Base-by-base conservation (phyloP, 2,329 filamentous ascomycete species). In the Claviceps citrina region DNA sequence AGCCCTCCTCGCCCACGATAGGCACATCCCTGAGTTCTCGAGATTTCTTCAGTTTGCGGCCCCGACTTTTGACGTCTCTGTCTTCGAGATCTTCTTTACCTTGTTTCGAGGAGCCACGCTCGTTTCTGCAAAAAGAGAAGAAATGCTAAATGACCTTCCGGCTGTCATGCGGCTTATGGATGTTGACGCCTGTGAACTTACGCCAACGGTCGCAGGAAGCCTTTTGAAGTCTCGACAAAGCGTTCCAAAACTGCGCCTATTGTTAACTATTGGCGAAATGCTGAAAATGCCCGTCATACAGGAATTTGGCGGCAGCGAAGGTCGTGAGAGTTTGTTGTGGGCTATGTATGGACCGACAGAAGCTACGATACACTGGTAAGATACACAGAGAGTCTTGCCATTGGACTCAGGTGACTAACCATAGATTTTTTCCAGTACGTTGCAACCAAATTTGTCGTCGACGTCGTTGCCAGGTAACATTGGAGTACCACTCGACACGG, bases 341-440 rank as follows among this genome's bases (percentile, higher is more conserved):
- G 87, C 79, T 26, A 93, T 94, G 85, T 95, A 95, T 54, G 87
- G 87, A 0, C 87, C 87, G 1, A 95, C 87, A 0, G 87, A 95
- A 61, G 84, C 84, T 7, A 77, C 86, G 0, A 93, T 95, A 42
- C 87, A 95, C 55, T 95, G 73, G 69, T 71, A 52, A 58, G 62
- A 39, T 18, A 7, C 25, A 16, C 25, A n/a, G 13, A 10, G 7
- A 22, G 18, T 32, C 7, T 27, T 18, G 16, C 22, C 2, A 10
- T 19, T 42, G 15, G 15, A 16, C 16, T 26, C 3, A 7, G 24
- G n/a, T 30, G 22, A 38, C 34, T 38, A 8, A 37, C 19, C 12
- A 24, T 32, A 46, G 7, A 16, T 24, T 13, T 22, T 20, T 22
- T 22, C 2, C 36, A 71, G 84, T 54, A 93, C 84, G 1, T 59